Evolutionary conservation across 2,329 filamentous ascomycete genomes (phyloP).

Genomic region (Diaporthe citriasiana): DNA sequence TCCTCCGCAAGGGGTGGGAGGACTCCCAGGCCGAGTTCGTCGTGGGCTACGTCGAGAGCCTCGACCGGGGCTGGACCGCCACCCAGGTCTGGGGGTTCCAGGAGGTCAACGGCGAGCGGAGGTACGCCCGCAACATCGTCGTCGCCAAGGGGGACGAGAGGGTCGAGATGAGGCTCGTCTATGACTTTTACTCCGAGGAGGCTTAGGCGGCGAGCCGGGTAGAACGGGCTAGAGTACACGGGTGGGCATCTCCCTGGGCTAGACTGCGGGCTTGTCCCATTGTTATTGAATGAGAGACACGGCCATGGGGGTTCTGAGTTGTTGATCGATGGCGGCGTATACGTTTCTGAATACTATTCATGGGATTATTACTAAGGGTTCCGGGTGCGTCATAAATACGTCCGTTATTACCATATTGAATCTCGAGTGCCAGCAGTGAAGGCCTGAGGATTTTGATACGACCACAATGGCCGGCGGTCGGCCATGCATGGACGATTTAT

Average conservation of each 20-base stretch:
- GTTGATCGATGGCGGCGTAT: neutral
- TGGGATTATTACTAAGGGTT: neutral
- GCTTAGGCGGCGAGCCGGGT: slow-evolving; percentile 32
- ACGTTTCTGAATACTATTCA: neutral
- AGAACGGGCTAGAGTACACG: slow-evolving; percentile 32
- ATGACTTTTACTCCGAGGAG: slow-evolving; percentile 61
- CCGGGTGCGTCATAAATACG: neutral
- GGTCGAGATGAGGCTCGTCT: slow-evolving; percentile 67
- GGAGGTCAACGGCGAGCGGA: slow-evolving; percentile 64
- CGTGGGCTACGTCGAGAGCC: slow-evolving; percentile 72
- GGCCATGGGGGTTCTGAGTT: neutral
- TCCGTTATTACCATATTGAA: neutral
- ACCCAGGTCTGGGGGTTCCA: slow-evolving; percentile 74
- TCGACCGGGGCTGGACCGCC: slow-evolving; percentile 67
- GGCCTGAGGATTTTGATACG: neutral
- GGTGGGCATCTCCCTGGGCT: neutral
- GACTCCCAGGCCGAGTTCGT: slow-evolving; percentile 69
- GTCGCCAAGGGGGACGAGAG: slow-evolving; percentile 65
- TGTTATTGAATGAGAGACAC: neutral
- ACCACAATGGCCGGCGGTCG: neutral
- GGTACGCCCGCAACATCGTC: slow-evolving; percentile 67
- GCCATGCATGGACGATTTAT: too few relatives aligned
- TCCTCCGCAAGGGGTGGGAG: slow-evolving; percentile 71
- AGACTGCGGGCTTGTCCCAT: neutral
- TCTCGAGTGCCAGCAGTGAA: too few relatives aligned